Evolutionary conservation across 371 early-diverging fungal species (phyloP).

Genomic region (Mycotypha africana): DNA sequence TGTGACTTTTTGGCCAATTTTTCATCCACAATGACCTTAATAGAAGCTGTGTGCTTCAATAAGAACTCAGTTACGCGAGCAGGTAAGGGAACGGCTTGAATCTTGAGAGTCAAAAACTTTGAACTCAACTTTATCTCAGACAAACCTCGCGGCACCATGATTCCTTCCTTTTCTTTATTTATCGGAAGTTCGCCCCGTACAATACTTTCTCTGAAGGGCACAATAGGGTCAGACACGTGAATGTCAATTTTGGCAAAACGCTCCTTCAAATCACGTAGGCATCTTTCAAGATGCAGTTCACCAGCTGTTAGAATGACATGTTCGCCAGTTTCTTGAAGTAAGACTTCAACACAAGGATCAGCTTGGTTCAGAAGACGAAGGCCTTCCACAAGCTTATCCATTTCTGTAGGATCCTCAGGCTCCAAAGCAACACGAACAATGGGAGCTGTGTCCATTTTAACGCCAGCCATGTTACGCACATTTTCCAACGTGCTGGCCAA

Average conservation of each 20-base stretch:
- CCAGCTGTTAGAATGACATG: slow-evolving; percentile 94
- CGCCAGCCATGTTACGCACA: slow-evolving; percentile 54
- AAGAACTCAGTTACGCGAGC: slow-evolving; percentile 59
- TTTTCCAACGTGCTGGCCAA: slow-evolving; percentile 57
- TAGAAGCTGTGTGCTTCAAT: slow-evolving; percentile 49
- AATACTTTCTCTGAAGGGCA: slow-evolving; percentile 96
- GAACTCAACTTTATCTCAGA: slow-evolving; percentile 52
- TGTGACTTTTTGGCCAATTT: slow-evolving; percentile 26
- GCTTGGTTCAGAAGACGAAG: slow-evolving; percentile 87
- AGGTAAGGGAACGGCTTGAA: slow-evolving; percentile 83
- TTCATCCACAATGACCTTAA: slow-evolving; percentile 57
- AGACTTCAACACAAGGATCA: slow-evolving; percentile 88
- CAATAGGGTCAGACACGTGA: slow-evolving; percentile 90
- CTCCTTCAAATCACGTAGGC: slow-evolving; percentile 91
- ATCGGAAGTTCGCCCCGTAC: slow-evolving; percentile 37
- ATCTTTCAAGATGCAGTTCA: slow-evolving; percentile 95
- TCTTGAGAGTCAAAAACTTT: slow-evolving; percentile 62
- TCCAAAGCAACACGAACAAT: slow-evolving; percentile 97
- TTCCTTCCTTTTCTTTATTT: slow-evolving; percentile 43
- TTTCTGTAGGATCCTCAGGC: slow-evolving; percentile 81
- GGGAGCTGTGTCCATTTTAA: slow-evolving; percentile 58
- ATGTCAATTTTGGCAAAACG: slow-evolving; percentile 92
- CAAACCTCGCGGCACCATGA: slow-evolving; percentile 56
- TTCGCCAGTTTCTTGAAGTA: slow-evolving; percentile 92
- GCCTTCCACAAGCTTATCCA: slow-evolving; percentile 82